Percentiles rank a stretch among this genome's conserved stretches.
These are phyloP conservation scores for Zymoseptoria ardabiliae DNA, from an alignment of 2,329 filamentous ascomycete genomes.

Conservation along the genomic window DNA sequence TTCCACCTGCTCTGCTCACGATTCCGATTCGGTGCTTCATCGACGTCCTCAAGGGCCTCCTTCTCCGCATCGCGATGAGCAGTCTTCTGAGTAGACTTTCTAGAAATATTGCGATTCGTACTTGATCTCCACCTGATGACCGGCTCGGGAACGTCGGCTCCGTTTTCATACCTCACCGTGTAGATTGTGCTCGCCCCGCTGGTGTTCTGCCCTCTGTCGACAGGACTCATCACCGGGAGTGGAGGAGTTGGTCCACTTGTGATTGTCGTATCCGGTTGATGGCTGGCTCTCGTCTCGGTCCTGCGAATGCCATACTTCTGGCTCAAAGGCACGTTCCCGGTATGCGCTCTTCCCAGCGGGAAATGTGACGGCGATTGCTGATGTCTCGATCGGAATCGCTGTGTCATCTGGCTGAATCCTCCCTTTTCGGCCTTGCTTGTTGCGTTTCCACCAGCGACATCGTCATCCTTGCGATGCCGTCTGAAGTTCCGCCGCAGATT, in stretches of 20 bases:
- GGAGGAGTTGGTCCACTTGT: constrained; percentile 35
- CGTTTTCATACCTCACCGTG: constrained; percentile 54
- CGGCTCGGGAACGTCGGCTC: constrained; percentile 39
- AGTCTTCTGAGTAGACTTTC: neutral
- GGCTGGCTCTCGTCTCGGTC: neutral
- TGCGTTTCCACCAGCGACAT: constrained; percentile 18
- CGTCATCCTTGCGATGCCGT: constrained; percentile 27
- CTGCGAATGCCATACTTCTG: constrained; percentile 1
- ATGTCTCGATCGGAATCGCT: constrained; percentile 21
- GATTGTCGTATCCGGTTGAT: constrained; percentile 1
- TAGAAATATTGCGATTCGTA: constrained; percentile 8
- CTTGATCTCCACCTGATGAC: constrained; percentile 22
- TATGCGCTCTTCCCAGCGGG: constrained; percentile 28
- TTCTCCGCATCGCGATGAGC: constrained; percentile 12
- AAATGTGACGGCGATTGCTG: constrained; percentile 24
- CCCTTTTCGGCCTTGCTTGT: constrained; percentile 22
- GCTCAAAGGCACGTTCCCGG: constrained; percentile 12
- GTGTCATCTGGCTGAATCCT: constrained; percentile 20
- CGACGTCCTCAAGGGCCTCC: constrained; percentile 21
- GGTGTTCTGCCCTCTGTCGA: constrained; percentile 54
- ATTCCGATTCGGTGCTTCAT: constrained; percentile 24
- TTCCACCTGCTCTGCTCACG: constrained; percentile 39
- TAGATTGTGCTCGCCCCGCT: constrained; percentile 59
- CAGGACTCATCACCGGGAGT: constrained; percentile 44
- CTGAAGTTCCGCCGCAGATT: constrained; percentile 28